A percentile compares a stretch with the other conserved stretches of the same genome.
Conservation (phyloP, 305 asterid genomes). For the Fraxinus sp. region DNA sequence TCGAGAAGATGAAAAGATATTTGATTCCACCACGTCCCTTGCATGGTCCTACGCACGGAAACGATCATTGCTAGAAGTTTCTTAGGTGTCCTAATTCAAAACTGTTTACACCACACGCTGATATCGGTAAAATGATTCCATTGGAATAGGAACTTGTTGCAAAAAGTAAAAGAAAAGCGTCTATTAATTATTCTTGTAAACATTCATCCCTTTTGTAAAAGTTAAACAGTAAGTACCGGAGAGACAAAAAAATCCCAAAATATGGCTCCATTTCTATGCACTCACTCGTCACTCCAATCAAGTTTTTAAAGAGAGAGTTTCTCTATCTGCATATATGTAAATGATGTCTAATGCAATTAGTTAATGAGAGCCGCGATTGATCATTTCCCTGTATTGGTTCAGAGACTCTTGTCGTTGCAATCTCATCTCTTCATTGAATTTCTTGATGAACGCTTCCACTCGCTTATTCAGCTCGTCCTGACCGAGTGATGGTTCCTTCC, state of each 20-base stretch:
- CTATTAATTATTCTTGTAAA: neutral
- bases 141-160: neutral
- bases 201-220: neutral
- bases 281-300: neutral
- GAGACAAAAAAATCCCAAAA: neutral
- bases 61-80: neutral
- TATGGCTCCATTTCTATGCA: neutral
- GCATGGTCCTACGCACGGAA: neutral
- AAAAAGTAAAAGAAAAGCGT: neutral
- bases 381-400: slow-evolving; percentile 56
- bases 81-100: neutral
- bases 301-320: neutral
- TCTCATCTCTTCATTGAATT: slow-evolving; percentile 81
- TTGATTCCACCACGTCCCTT: neutral
- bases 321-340: neutral
- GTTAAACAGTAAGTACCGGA: neutral
- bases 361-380: slow-evolving; percentile 43
- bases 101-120: neutral
- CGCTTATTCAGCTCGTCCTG: slow-evolving; percentile 71
- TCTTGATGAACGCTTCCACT: slow-evolving; percentile 77
- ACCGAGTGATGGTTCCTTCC: slow-evolving; percentile 62
- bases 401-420: slow-evolving; percentile 71
- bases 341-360: neutral
- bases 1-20: neutral
- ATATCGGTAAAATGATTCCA: neutral